Base-by-base conservation (phyloP, 2,329 filamentous ascomycete genomes). In the Chrysosporium keratinophilum region DNA sequence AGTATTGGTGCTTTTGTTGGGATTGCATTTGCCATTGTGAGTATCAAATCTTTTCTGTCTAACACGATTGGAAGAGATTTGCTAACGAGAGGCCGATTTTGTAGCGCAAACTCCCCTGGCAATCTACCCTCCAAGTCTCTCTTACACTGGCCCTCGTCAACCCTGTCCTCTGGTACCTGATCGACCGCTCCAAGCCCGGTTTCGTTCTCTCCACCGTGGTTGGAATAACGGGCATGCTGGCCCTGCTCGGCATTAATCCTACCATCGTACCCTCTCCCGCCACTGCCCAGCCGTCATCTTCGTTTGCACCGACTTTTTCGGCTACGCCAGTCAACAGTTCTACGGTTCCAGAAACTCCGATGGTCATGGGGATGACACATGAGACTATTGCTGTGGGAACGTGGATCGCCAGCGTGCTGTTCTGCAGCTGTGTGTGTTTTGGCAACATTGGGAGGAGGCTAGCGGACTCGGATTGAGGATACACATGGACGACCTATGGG, bases 401-500 rank as follows among this genome's bases (percentile, higher is more conserved):
- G 3, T 98, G 93, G 91, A 85, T 95, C 64, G 77, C 91, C 20
- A 95, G 88, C 64, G 89, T 97, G 23, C 72, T 98, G 49, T 98
- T 96, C 67, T 96, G 93, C 71, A 94, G 88, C 64, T 89, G 88
- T 61, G 81, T 97, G 9, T 96, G 90, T 70, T 96, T 98, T 75
- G 93, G 93, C 10, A 97, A 95, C 65, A 88, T 98, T 64, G 93
- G 93, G 11, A 78, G 93, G 58, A 78, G 87, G 57, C 71, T 97
- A 20, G 44, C 54, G 6, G 35, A 37, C 11, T 53, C 23, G 23
- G 7, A 28, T 7, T 28, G 23, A 28, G 23, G 23, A 28, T 4
- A 28, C 23, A 28, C 23, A 7, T 28, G 23, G 23, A 28, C 7
- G 23, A 28, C 23, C 23, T 28, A n/a, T n/a, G n/a, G n/a, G n/a